Evolutionary conservation across 140 eudicot genomes (phyloP).

Genomic region (Ambrosia hybrid): DNA sequence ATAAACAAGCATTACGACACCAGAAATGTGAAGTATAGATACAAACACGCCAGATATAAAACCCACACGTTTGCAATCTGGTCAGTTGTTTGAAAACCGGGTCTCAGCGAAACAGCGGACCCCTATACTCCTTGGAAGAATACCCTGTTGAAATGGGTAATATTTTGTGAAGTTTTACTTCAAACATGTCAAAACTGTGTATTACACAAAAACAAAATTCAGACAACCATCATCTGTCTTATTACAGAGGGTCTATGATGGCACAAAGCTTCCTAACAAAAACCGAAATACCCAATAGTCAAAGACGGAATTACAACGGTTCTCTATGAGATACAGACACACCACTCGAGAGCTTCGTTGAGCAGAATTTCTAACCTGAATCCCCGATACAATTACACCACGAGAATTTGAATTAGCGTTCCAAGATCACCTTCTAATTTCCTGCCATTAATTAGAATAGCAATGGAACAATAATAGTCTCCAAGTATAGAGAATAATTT

Average conservation of each 20-base stretch:
- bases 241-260: too few species aligned
- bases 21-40: neutral
- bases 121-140: constrained; percentile 7
- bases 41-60: neutral
- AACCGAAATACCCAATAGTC: too few species aligned
- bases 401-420: neutral
- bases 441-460: constrained; percentile 18
- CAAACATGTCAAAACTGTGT: neutral
- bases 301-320: too few species aligned
- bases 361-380: neutral
- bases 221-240: too few species aligned
- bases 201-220: too few species aligned
- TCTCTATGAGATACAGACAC: neutral
- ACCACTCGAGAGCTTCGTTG: neutral
- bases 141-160: constrained; percentile 15
- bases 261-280: too few species aligned
- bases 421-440: constrained; percentile 25
- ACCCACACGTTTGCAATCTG: constrained; percentile 4
- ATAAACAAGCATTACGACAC: neutral
- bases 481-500: neutral
- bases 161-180: neutral
- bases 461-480: neutral
- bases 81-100: neutral
- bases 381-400: constrained; percentile 9
- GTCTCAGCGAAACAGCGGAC: constrained; percentile 9